These are phyloP conservation scores for Citrus maxima DNA, from an alignment of 345 rosid species.

Conservation along the genomic window DNA sequence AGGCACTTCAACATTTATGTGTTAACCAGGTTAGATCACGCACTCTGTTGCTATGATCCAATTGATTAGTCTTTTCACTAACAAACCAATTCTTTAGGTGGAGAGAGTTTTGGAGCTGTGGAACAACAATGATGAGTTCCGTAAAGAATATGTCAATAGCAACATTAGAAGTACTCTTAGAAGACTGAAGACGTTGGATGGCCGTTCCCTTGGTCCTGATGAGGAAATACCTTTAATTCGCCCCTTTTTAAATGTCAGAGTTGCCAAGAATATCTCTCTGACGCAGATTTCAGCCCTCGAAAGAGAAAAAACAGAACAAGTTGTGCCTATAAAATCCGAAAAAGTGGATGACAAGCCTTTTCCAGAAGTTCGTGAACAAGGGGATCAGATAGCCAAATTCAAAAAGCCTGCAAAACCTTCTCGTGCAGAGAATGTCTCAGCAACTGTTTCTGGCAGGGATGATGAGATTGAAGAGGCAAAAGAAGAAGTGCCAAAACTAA, in stretches of 20 bases:
- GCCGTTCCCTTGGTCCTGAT: slow-evolving; percentile 81
- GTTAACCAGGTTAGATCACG: slow-evolving; percentile 52
- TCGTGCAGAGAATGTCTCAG: slow-evolving; percentile 22
- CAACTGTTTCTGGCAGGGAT: slow-evolving; percentile 35
- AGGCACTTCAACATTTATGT: slow-evolving; percentile 56
- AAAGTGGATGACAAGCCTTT: slow-evolving; percentile 29
- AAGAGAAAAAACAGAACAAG: slow-evolving; percentile 29
- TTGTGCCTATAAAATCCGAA: slow-evolving; percentile 29
- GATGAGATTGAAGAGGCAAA: slow-evolving; percentile 42
- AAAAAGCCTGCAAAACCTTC: slow-evolving; percentile 38
- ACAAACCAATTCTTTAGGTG: slow-evolving; percentile 44
- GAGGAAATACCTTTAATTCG: slow-evolving; percentile 61
- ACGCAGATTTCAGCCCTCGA: slow-evolving; percentile 23
- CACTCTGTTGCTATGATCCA: slow-evolving; percentile 5
- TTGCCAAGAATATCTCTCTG: slow-evolving; percentile 27
- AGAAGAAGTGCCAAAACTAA: slow-evolving; percentile 49
- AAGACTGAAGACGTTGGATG: slow-evolving; percentile 77
- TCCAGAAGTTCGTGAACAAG: slow-evolving; percentile 36
- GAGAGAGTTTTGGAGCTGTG: slow-evolving; percentile 63
- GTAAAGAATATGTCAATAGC: slow-evolving; percentile 56
- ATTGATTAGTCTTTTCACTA: slow-evolving; percentile 13
- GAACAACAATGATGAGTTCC: slow-evolving; percentile 63
- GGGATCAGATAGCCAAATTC: slow-evolving; percentile 37
- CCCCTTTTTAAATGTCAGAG: slow-evolving; percentile 26
- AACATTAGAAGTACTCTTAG: slow-evolving; percentile 57